A percentile compares a stretch with the other conserved stretches of the same genome.
Evolutionary conservation across 225 moss, liverwort and hornwort species (phyloP).

Genomic region (Marchantia paleacea): DNA sequence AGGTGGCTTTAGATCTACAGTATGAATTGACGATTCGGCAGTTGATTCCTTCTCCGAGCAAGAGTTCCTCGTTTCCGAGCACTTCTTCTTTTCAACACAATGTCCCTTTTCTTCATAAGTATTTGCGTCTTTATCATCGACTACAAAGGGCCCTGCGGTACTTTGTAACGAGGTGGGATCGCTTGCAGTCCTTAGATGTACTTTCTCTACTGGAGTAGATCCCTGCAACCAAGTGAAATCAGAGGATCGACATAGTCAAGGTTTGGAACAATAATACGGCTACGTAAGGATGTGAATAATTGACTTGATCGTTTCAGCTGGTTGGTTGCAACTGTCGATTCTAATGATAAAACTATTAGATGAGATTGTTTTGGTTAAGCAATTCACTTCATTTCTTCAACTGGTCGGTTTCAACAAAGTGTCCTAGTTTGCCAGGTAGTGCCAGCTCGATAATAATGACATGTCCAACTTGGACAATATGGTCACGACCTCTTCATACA

Average conservation of each 20-base stretch:
- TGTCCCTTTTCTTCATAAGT: background rate
- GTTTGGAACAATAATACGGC: background rate
- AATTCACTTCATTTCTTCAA: background rate
- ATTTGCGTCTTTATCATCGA: constrained; percentile 11
- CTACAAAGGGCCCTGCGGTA: constrained; percentile 7
- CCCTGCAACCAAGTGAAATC: constrained; percentile 17
- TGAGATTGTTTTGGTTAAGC: background rate
- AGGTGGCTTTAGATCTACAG: constrained; percentile 52
- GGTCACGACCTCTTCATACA: too few species aligned
- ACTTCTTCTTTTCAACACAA: constrained; percentile 9
- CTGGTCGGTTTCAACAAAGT: background rate
- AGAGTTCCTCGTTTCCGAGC: constrained; percentile 19
- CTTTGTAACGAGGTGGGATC: constrained; percentile 20
- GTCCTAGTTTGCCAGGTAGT: background rate
- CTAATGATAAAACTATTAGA: background rate
- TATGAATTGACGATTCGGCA: constrained; percentile 4
- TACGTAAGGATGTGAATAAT: too few species aligned
- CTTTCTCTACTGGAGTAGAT: constrained; percentile 8
- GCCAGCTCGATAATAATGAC: background rate
- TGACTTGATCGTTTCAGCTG: too few species aligned
- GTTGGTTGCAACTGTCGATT: too few species aligned
- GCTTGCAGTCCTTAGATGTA: constrained; percentile 13
- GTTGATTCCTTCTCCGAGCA: constrained; percentile 24
- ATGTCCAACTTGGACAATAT: background rate
- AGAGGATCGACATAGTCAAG: background rate